These are phyloP conservation scores for Carallia pectinifolia DNA, from an alignment of 345 rosid species.

Conservation along the genomic window DNA sequence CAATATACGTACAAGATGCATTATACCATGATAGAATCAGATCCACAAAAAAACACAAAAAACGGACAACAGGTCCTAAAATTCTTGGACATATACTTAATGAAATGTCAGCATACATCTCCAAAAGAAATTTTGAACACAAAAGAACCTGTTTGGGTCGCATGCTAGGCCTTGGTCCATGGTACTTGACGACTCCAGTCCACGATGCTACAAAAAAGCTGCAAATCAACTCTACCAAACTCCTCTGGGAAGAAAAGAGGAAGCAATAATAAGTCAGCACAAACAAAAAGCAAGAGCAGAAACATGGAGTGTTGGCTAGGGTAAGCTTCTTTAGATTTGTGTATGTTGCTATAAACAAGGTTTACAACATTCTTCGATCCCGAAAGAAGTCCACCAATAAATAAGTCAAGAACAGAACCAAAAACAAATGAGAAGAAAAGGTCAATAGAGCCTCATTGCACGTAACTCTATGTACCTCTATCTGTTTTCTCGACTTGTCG, in stretches of 20 bases:
- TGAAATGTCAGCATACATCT: not conserved
- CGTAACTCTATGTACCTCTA: slow-evolving; percentile 53
- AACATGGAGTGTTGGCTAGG: not conserved
- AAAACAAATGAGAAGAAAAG: not conserved
- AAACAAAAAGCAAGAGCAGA: not conserved
- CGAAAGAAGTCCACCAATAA: not conserved
- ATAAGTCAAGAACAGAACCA: not conserved
- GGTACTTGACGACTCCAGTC: slow-evolving; percentile 97
- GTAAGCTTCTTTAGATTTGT: not conserved
- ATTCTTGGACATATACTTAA: not conserved
- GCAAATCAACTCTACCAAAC: slow-evolving; percentile 96
- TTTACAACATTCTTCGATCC: too few relatives aligned
- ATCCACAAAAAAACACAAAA: not conserved
- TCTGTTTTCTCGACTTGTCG: slow-evolving; percentile 68
- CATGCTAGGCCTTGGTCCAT: slow-evolving; percentile 93
- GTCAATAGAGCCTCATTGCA: slow-evolving; percentile 7
- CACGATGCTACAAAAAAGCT: slow-evolving; percentile 98
- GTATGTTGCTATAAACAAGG: too few relatives aligned
- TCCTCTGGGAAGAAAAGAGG: slow-evolving; percentile 51
- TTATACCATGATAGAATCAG: slow-evolving; percentile 2
- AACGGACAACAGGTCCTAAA: not conserved
- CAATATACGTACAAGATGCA: not conserved
- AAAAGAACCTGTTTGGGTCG: slow-evolving; percentile 82
- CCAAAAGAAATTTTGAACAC: not conserved
- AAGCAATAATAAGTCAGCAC: slow-evolving; percentile 4